A percentile compares a stretch with the other conserved stretches of the same genome.
phyloP scores from a whole-genome alignment of 208 protist species.

The Leishmania amazonensis region DNA sequence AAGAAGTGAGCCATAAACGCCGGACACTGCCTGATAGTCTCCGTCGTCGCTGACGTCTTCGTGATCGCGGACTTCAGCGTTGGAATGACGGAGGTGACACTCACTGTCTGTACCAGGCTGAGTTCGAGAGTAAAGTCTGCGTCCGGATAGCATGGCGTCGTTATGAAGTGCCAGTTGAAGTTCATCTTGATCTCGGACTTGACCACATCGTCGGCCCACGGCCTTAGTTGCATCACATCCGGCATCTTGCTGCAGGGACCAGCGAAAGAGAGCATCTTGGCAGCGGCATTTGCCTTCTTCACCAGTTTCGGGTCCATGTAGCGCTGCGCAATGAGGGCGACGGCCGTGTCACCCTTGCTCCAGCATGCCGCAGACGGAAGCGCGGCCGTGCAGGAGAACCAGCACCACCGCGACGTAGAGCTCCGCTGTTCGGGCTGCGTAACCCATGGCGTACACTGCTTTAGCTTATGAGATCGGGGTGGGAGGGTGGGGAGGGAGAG shows the following conservation, averaged over 20 bases:
- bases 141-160: conserved; percentile 36
- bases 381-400: background rate
- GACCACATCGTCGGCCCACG: conserved; percentile 56
- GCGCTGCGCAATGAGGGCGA: conserved; percentile 49
- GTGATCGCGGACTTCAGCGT: conserved; percentile 26
- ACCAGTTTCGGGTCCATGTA: conserved; percentile 21
- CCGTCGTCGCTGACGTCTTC: conserved; percentile 1
- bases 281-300: conserved; percentile 15
- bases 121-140: conserved; percentile 17
- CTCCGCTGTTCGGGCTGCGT: background rate
- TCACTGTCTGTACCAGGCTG: conserved; percentile 22
- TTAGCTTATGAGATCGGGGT: background rate
- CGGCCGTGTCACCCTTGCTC: conserved; percentile 52
- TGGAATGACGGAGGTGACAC: conserved; percentile 38
- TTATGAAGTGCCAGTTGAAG: conserved; percentile 53
- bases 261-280: conserved; percentile 9
- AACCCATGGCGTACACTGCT: background rate
- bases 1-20: conserved; percentile 55
- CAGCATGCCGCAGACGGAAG: conserved; percentile 33
- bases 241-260: conserved; percentile 40
- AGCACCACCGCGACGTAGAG: background rate
- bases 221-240: conserved; percentile 42
- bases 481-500: background rate
- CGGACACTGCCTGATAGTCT: conserved; percentile 16
- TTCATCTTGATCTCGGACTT: conserved; percentile 28